These are phyloP conservation scores for Beauveria medogensis DNA, from an alignment of 2,329 filamentous ascomycete species.

Conservation along the genomic window DNA sequence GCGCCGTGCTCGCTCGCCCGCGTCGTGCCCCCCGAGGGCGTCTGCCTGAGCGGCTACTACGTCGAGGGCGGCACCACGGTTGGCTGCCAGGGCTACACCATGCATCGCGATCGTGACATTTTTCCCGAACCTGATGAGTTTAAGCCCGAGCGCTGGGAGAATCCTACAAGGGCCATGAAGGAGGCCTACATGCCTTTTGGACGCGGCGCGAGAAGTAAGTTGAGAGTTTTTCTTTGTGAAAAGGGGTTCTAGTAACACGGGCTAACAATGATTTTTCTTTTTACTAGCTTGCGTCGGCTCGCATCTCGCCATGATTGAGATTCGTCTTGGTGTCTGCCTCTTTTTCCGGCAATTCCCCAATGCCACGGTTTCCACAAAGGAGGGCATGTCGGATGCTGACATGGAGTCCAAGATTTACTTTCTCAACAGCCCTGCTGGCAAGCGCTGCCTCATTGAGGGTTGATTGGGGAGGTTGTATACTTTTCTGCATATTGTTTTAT, in stretches of 20 bases:
- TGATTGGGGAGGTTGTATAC: background rate
- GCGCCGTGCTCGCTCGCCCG: constrained; percentile 33
- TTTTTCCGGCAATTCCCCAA: constrained; percentile 42
- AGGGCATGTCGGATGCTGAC: constrained; percentile 27
- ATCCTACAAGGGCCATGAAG: constrained; percentile 32
- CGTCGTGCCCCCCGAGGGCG: constrained; percentile 30
- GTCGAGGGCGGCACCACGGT: constrained; percentile 33
- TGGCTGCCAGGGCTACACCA: constrained; percentile 35
- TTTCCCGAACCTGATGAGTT: constrained; percentile 31
- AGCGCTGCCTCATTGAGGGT: constrained; percentile 24
- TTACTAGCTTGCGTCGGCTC: constrained; percentile 40
- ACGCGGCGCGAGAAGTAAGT: constrained; percentile 36
- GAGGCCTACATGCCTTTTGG: constrained; percentile 45
- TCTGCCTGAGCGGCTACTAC: constrained; percentile 28
- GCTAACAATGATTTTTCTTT: background rate
- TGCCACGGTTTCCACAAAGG: constrained; percentile 21
- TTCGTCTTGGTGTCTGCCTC: constrained; percentile 40
- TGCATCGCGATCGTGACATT: constrained; percentile 34
- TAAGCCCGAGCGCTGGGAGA: constrained; percentile 31
- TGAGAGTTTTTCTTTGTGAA: background rate
- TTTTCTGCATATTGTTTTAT: background rate
- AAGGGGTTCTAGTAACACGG: too few species aligned
- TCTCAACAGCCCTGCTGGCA: constrained; percentile 22
- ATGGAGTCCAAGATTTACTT: constrained; percentile 29
- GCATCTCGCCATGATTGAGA: constrained; percentile 48